phyloP scores from a whole-genome alignment of 1,139 yeast genomes.

The Geotrichum citri-aurantii region DNA sequence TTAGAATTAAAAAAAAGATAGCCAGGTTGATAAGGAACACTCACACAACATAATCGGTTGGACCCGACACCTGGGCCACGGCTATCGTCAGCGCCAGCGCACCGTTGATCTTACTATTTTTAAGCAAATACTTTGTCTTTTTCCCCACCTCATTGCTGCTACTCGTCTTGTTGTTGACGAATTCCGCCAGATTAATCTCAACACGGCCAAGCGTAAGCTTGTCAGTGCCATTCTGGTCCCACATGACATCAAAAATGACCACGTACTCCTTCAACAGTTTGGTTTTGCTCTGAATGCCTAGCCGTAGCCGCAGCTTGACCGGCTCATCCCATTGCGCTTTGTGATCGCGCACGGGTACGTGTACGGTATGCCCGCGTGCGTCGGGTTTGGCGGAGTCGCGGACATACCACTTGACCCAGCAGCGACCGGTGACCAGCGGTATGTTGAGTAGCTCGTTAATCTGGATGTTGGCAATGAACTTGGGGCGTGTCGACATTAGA shows the following conservation, averaged over 20 bases:
- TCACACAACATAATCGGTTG: conserved; percentile 32
- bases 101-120: conserved; percentile 76
- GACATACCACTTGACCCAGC: conserved; percentile 58
- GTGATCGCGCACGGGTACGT: conserved; percentile 44
- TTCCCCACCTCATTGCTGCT: conserved; percentile 35
- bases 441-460: conserved; percentile 71
- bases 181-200: conserved; percentile 66
- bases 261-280: conserved; percentile 28
- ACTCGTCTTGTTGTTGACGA: conserved; percentile 51
- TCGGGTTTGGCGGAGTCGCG: conserved; percentile 42
- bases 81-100: conserved; percentile 51
- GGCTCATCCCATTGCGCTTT: conserved; percentile 46
- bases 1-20: neutral
- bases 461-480: conserved; percentile 54
- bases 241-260: conserved; percentile 36
- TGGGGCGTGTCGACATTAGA: conserved; percentile 33
- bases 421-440: conserved; percentile 70
- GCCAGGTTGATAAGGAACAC: conserved; percentile 17
- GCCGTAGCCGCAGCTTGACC: conserved; percentile 38
- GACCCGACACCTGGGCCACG: conserved; percentile 45
- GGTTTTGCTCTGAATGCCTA: conserved; percentile 38
- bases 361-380: conserved; percentile 43
- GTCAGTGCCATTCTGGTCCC: conserved; percentile 32
- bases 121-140: conserved; percentile 59
- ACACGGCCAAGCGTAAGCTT: conserved; percentile 56